Evolutionary conservation across 192 early-diverging fungal species (phyloP).

Genomic region (Pilaira anomala): DNA sequence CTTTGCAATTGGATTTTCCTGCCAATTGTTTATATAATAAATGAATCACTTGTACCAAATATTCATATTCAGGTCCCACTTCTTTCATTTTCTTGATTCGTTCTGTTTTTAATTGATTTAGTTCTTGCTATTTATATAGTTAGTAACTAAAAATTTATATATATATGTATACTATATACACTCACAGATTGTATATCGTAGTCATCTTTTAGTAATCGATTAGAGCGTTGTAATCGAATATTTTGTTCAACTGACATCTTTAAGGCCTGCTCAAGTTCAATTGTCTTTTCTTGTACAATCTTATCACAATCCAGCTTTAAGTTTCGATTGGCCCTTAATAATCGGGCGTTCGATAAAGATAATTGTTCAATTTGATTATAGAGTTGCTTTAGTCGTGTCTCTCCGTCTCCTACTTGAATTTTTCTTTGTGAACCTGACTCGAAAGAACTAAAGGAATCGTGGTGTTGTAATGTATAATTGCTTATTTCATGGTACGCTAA

Average conservation of each 20-base stretch:
- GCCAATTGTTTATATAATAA: conserved; percentile 37
- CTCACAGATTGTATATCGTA: conserved; percentile 19
- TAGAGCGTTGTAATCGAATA: conserved; percentile 31
- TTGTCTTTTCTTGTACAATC: conserved; percentile 30
- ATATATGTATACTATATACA: not conserved
- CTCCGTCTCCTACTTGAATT: conserved; percentile 30
- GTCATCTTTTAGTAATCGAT: conserved; percentile 30
- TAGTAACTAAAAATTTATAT: not conserved
- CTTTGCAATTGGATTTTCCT: conserved; percentile 27
- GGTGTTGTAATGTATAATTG: conserved; percentile 37
- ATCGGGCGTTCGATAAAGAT: conserved; percentile 32
- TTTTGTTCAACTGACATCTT: conserved; percentile 18
- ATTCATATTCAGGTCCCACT: conserved; percentile 43
- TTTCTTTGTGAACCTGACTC: conserved; percentile 11
- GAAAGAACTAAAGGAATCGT: conserved; percentile 15
- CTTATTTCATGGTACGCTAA: conserved; percentile 30
- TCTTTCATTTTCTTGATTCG: conserved; percentile 27
- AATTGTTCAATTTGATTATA: conserved; percentile 33
- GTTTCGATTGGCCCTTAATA: conserved; percentile 33
- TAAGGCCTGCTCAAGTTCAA: conserved; percentile 31
- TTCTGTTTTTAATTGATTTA: conserved; percentile 28
- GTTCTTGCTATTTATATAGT: conserved; percentile 17
- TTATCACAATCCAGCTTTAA: conserved; percentile 31
- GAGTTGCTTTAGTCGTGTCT: conserved; percentile 29
- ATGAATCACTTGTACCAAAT: conserved; percentile 41